Base-by-base conservation (phyloP, 495 filamentous ascomycete species). In the Schizothecium vesticola region DNA sequence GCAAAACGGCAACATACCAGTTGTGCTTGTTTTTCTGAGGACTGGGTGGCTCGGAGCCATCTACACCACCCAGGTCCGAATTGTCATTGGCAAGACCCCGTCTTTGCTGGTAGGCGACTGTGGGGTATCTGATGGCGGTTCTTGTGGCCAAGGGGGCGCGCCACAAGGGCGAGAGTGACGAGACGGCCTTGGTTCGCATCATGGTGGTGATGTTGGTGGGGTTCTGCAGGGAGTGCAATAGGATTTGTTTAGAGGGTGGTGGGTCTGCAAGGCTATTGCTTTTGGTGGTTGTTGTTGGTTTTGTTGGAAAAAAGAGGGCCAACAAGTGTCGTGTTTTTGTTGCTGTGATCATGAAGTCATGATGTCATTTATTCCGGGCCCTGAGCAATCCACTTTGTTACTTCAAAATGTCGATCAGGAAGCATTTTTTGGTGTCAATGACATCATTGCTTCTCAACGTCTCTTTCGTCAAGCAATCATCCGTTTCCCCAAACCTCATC, bases 11-110 rank as follows among this genome's bases (percentile, higher is more conserved):
- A 6, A 13, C 63, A 10, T 36, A 65, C 63, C 63, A 65, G 51
- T 65, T 65, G 25, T 65, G 63, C 23, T 56, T 56, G 51, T 65
- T 65, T 11, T 43, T 43, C 24, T 57, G 43, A 0, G 63, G 63
- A n/a, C 63, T 55, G 24, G 63, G 63, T 0, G 63, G 63, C 22
- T 65, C 63, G 13, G 63, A 65, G 4, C 63, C 63, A 9, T 56
- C 63, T 12, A 56, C 36, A 2, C 63, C 63, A 19, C 63, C 63
- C 0, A 65, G 24, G 13, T 65, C 23, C 23, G n/a, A 19, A 6
- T 65, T 4, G 51, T 65, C 63, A 13, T 64, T 31, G 4, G 61
- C 61, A 29, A 64, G 13, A 29, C 31, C 29, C 8, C 61, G 61
- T 22, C 12, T 64, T 22, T 23, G n/a, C 33, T 64, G 61, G 61